Conservation (phyloP, 306 rosid genomes). For the Erythrophleum fordii region DNA sequence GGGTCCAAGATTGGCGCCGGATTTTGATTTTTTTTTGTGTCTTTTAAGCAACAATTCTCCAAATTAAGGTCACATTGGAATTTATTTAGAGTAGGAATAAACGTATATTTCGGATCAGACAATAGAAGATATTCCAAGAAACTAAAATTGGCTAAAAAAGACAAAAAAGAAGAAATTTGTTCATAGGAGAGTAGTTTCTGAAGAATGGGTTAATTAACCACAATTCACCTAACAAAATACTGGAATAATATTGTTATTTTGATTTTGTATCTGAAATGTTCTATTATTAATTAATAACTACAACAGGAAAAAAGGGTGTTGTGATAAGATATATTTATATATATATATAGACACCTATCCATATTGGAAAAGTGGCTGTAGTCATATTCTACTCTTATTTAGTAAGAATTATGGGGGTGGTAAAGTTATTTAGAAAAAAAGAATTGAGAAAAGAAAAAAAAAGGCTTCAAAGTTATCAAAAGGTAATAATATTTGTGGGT, state of each 20-base stretch:
- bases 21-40: constrained; percentile 32
- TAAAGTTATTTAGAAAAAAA: neutral
- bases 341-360: no score
- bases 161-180: neutral
- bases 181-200: neutral
- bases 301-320: neutral
- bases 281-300: neutral
- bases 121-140: neutral
- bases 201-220: neutral
- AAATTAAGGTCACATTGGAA: neutral
- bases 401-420: neutral
- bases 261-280: neutral
- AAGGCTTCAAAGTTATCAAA: constrained; percentile 2
- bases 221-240: neutral
- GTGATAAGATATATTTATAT: neutral
- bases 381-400: neutral
- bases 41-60: neutral
- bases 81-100: neutral
- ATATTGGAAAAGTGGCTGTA: neutral
- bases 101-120: no score
- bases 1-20: constrained; percentile 51
- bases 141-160: no score
- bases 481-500: constrained; percentile 33
- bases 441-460: neutral
- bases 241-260: neutral